Evolutionary conservation across 331 rosid species (phyloP).

Genomic region (Quercus tomentella): DNA sequence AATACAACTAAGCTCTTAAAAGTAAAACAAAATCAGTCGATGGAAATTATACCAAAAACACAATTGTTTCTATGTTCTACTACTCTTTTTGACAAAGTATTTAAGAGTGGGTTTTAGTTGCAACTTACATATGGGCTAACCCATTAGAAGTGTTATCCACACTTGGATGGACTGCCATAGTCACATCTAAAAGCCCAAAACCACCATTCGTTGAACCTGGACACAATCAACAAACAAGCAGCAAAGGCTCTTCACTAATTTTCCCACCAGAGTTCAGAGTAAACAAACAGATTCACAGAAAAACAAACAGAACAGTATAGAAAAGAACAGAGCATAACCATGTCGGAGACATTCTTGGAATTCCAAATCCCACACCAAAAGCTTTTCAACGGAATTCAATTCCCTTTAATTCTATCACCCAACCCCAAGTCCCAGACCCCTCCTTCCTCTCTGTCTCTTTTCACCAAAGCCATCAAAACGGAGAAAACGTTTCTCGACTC

Average conservation of each 20-base stretch:
- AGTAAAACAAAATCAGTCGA: too few species aligned
- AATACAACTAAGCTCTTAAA: too few species aligned
- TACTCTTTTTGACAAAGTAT: too few species aligned
- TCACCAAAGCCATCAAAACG: constrained; percentile 41
- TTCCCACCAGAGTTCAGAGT: background rate
- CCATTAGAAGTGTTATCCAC: too few species aligned
- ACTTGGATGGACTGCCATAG: too few species aligned
- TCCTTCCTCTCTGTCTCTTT: constrained; percentile 9
- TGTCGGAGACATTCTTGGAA: constrained; percentile 31
- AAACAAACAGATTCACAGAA: too few species aligned
- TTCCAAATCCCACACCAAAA: constrained; percentile 56
- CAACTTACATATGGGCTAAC: too few species aligned
- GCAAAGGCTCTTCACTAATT: background rate
- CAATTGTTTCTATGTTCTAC: too few species aligned
- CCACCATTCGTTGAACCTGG: background rate
- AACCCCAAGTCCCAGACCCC: constrained; percentile 11
- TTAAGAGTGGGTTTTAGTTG: too few species aligned
- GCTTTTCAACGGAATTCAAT: constrained; percentile 37
- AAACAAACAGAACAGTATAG: too few species aligned
- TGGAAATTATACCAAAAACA: too few species aligned
- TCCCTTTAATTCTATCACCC: constrained; percentile 47
- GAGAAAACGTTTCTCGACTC: constrained; percentile 46
- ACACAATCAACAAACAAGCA: background rate
- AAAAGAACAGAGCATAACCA: constrained; percentile 3
- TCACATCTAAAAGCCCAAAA: background rate